Conservation (phyloP, 2,329 filamentous ascomycete genomes). For the Aspergillus awamori region DNA sequence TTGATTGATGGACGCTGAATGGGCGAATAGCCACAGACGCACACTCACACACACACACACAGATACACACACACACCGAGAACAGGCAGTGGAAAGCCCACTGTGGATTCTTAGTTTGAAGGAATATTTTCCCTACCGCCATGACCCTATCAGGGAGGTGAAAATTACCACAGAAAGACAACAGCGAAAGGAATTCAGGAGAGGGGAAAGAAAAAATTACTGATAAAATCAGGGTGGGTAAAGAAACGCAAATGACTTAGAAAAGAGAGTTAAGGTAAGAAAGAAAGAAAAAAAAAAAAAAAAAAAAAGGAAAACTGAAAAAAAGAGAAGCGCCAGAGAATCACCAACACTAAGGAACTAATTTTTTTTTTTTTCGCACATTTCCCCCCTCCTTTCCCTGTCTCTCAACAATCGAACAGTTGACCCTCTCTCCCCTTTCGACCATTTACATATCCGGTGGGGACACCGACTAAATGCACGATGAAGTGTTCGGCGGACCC, state of each 20-base stretch:
- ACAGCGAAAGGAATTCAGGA: not conserved
- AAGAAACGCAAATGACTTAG: not conserved
- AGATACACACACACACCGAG: constrained; percentile 11
- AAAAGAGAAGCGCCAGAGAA: not conserved
- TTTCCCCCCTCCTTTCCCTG: not conserved
- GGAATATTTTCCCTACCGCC: constrained; percentile 10
- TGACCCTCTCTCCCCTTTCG: constrained; percentile 8
- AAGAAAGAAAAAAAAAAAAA: not conserved
- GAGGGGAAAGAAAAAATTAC: too few species aligned
- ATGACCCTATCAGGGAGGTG: not conserved
- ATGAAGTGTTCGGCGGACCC: constrained; percentile 26
- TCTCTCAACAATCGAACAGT: not conserved
- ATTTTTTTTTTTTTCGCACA: not conserved
- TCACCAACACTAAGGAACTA: not conserved
- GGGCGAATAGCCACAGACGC: not conserved
- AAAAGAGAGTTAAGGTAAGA: not conserved
- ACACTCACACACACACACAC: not conserved
- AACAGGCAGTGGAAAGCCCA: constrained; percentile 10
- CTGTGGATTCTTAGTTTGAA: constrained; percentile 8
- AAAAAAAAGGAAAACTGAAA: not conserved
- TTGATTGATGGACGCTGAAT: constrained; percentile 12
- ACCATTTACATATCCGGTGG: constrained; percentile 16
- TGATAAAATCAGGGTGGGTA: too few species aligned
- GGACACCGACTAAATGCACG: constrained; percentile 23
- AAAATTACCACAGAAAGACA: not conserved